Base-by-base conservation (phyloP, 2,329 filamentous ascomycete genomes). In the Trichoderma arundinaceum region DNA sequence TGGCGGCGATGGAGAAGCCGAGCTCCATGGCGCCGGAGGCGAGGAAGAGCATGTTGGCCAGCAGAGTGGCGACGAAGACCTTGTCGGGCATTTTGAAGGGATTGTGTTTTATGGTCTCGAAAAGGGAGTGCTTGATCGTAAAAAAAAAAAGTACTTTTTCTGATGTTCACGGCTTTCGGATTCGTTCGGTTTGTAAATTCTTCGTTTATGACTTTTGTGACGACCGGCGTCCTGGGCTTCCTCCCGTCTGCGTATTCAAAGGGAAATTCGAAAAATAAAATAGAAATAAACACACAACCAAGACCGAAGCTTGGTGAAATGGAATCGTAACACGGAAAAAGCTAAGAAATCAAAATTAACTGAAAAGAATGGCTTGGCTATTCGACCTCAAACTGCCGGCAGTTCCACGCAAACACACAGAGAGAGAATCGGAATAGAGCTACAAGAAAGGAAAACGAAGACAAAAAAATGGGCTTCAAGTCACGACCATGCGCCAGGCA, bases 1-100 rank as follows among this genome's bases (percentile, higher is more conserved):
- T 77, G 69, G 84, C 83, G 71, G 86, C 78, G 74, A 87, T 73
- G 61, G 80, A 83, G 75, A 87, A 87, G 65, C 79, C 84, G 67
- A 88, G 76, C 74, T 84, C 81, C 72, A 87, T 75, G 70, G 82
- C 79, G 64, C 85, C 85, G 67, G 83, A 83, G 64, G 77, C 72
- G 69, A 84, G 79, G 74, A 87, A 87, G 70, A 87, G 74, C 64
- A 78, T 68, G 73, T 86, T 83, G 72, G 78, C 75, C 69, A 74
- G 75, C 69, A 85, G 72, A 66, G 84, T 84, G 69, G 82, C 76
- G 69, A 81, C 69, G 67, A 86, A 80, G 68, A 87, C 78, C 70
- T 83, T 85, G 80, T 84, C 86, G 66, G 79, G 80, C 84, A 87
- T 87, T 19, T 63, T 72, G 67, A 49, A 51, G 32, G 28, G 5